These are phyloP conservation scores for Trichophaea hybrida DNA, from an alignment of 2,329 filamentous ascomycete species.

Conservation along the genomic window DNA sequence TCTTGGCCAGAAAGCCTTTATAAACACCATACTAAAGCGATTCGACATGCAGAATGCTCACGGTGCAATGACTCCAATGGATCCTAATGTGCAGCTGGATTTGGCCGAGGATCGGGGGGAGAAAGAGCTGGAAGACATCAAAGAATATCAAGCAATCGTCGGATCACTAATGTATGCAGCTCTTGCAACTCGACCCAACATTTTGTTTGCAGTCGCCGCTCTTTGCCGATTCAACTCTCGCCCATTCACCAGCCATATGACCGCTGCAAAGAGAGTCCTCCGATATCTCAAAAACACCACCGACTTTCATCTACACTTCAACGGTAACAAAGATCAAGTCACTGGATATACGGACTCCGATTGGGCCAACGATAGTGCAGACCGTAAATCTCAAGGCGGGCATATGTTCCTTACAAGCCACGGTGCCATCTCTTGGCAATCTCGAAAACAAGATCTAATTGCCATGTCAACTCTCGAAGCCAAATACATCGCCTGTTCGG, in stretches of 20 bases:
- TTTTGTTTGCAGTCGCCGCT: not conserved
- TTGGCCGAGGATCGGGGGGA: not conserved
- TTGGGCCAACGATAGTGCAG: not conserved
- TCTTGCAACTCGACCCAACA: not conserved
- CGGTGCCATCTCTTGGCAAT: not conserved
- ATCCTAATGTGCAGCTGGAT: not conserved
- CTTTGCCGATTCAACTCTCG: not conserved
- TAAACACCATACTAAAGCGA: not conserved
- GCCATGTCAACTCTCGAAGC: not conserved
- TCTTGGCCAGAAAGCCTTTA: not conserved
- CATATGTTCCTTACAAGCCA: not conserved
- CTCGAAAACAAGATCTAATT: not conserved
- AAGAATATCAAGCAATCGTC: not conserved
- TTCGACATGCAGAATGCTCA: not conserved
- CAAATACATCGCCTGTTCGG: not conserved
- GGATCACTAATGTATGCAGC: not conserved
- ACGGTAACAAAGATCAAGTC: not conserved
- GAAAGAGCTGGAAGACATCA: not conserved
- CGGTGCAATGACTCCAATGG: not conserved
- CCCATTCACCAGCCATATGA: not conserved
- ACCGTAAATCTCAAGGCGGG: not conserved
- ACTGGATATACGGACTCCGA: not conserved
- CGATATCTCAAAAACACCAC: not conserved
- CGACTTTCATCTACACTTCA: not conserved
- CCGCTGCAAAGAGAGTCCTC: not conserved